These are phyloP conservation scores for Sporothrix brasiliensis DNA, from an alignment of 2,329 filamentous ascomycete species.

Conservation along the genomic window DNA sequence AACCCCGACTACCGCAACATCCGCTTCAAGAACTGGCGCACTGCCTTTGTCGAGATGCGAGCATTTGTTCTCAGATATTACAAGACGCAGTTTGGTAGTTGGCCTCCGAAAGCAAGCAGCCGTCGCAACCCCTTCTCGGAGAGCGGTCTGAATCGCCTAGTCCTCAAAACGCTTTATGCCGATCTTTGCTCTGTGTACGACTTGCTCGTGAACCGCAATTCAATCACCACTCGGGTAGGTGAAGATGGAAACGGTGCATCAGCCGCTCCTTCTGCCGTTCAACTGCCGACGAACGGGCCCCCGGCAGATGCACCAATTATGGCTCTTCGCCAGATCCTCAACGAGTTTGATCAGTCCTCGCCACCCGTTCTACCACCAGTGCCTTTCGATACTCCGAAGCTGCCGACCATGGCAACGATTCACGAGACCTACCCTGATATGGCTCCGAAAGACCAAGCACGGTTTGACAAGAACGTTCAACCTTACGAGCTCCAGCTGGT, in stretches of 20 bases:
- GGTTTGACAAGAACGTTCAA: constrained; percentile 72
- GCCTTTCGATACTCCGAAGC: constrained; percentile 81
- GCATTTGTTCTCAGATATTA: constrained; percentile 71
- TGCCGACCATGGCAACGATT: constrained; percentile 70
- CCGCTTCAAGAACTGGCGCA: constrained; percentile 82
- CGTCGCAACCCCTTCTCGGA: constrained; percentile 91
- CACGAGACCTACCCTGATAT: constrained; percentile 66
- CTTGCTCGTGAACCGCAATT: constrained; percentile 76
- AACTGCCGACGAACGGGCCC: constrained; percentile 45
- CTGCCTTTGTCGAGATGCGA: constrained; percentile 72
- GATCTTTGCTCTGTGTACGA: constrained; percentile 90
- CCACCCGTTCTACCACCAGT: constrained; percentile 89
- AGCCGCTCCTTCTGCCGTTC: constrained; percentile 36
- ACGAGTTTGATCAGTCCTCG: constrained; percentile 85
- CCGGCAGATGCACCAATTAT: constrained; percentile 61
- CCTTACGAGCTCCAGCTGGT: constrained; percentile 76
- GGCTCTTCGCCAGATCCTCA: constrained; percentile 76
- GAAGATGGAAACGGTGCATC: constrained; percentile 49
- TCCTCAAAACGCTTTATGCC: constrained; percentile 78
- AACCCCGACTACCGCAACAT: constrained; percentile 74
- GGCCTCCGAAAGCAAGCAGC: constrained; percentile 88
- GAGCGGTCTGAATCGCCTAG: constrained; percentile 80
- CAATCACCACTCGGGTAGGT: constrained; percentile 75
- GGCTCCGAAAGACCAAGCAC: constrained; percentile 72
- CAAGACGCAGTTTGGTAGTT: constrained; percentile 63